These are phyloP conservation scores for Mortierella sp. DNA, from an alignment of 371 early-diverging fungal genomes.

Conservation along the genomic window DNA sequence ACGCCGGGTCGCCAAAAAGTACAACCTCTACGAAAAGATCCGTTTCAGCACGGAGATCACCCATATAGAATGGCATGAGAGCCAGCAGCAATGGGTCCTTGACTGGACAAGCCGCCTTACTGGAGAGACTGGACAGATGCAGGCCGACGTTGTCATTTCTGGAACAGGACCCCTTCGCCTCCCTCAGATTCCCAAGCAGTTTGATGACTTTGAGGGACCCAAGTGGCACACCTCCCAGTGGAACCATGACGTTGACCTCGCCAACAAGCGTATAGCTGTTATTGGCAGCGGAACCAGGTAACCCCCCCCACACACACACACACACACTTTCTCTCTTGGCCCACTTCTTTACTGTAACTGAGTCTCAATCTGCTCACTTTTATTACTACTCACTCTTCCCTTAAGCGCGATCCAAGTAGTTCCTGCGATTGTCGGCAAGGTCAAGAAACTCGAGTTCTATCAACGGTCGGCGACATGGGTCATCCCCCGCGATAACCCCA, in stretches of 20 bases:
- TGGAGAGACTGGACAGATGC: slow-evolving; percentile 22
- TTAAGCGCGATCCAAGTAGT: slow-evolving; percentile 67
- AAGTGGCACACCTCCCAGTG: slow-evolving; percentile 66
- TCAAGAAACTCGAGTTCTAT: slow-evolving; percentile 63
- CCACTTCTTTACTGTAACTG: too few species aligned
- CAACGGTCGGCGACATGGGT: slow-evolving; percentile 71
- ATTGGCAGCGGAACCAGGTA: slow-evolving; percentile 71
- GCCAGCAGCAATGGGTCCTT: slow-evolving; percentile 64
- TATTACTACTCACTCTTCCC: neutral
- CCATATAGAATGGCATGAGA: slow-evolving; percentile 60
- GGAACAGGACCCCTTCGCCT: slow-evolving; percentile 66
- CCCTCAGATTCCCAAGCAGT: slow-evolving; percentile 65
- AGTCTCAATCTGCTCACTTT: neutral
- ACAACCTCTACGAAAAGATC: slow-evolving; percentile 63
- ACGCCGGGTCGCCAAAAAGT: slow-evolving; percentile 61
- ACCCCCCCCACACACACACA: too few species aligned
- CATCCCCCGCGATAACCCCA: slow-evolving; percentile 44
- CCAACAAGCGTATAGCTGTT: slow-evolving; percentile 65
- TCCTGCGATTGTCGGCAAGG: slow-evolving; percentile 62
- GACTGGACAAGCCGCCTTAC: slow-evolving; percentile 23
- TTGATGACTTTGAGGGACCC: slow-evolving; percentile 62
- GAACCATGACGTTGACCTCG: slow-evolving; percentile 63
- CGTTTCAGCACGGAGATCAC: slow-evolving; percentile 64
- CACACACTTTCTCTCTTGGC: too few species aligned
- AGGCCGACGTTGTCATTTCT: slow-evolving; percentile 54